Evolutionary conservation across 108 stramenopile genomes (phyloP).

Genomic region (Pseudonitzschia pungens): DNA sequence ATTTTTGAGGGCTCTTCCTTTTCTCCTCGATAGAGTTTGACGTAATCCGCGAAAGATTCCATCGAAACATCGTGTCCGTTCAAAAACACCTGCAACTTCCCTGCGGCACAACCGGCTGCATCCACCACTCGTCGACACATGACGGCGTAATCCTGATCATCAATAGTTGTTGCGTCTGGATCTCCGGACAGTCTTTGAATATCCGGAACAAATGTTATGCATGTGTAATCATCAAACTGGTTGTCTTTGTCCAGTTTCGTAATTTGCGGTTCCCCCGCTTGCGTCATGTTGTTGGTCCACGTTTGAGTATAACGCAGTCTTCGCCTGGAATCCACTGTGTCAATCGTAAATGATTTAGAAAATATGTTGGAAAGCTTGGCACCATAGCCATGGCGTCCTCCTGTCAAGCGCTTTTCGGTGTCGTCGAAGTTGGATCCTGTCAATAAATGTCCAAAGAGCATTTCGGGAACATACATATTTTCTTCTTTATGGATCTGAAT

Average conservation of each 20-base stretch:
- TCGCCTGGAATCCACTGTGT: constrained; percentile 61
- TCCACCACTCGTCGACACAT: constrained; percentile 88
- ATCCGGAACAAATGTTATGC: constrained; percentile 83
- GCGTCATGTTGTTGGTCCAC: constrained; percentile 82
- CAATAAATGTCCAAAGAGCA: constrained; percentile 97
- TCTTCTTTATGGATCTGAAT: constrained; percentile 77
- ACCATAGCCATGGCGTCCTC: constrained; percentile 90
- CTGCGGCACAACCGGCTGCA: constrained; percentile 83
- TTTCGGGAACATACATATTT: constrained; percentile 88
- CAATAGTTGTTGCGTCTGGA: constrained; percentile 32
- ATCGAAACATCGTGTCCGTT: constrained; percentile 89
- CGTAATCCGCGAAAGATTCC: constrained; percentile 86
- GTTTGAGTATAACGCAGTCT: constrained; percentile 52
- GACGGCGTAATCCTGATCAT: constrained; percentile 63
- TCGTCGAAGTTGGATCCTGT: constrained; percentile 99
- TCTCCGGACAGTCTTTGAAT: constrained; percentile 44
- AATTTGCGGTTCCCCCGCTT: constrained; percentile 49
- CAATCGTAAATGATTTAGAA: constrained; percentile 69
- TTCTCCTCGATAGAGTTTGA: constrained; percentile 71
- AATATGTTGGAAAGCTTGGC: constrained; percentile 92
- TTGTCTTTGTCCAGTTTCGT: constrained; percentile 1
- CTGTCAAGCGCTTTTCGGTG: constrained; percentile 85
- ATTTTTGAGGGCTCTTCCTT: constrained; percentile 56
- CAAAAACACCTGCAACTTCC: constrained; percentile 73
- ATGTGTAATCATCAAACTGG: constrained; percentile 55